Evolutionary conservation across 345 rosid species (phyloP), one percentile per base, ranked within the genome.

Genomic region (Raphanus sativus): DNA sequence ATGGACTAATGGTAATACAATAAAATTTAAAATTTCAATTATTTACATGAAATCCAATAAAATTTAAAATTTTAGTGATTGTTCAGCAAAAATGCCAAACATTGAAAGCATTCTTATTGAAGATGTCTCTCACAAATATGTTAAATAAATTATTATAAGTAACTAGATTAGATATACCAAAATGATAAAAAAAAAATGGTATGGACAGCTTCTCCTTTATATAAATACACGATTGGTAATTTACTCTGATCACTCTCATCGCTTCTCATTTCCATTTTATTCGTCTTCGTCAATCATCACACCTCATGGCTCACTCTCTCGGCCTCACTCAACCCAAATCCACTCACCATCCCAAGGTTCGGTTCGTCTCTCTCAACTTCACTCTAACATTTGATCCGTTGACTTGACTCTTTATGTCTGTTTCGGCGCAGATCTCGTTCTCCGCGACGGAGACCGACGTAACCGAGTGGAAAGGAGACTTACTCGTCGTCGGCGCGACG

Each of bases 391-490:
- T 34, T 34, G 7, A 8, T 32, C 63, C 48, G 59, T 34, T 56
- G 50, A 40, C 5, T 61, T 17, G 17, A 26, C 15, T 1, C 30
- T 42, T 6, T 7, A 0, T 36, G 11, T 45, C 12, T 59, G 3
- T 28, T 4, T 67, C 8, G 68, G 30, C 52, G 59, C 48, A 94
- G 96, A 87, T 94, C 81, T 81, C 90, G 34, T 92, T 95, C 75
- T 32, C 91, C 17, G 94, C 97, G 0, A 91, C 89, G 80, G 97
- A 92, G 74, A 77, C 84, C 77, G 93, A 87, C 61, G 89, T 79
- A 29, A 84, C 68, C 26, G 93, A 87, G 76, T 95, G 99, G 99
- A 89, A 91, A 80, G 98, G 99, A 40, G 98, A 95, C 73, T 76
- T 95, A 28, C 90, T 92, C 61, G 83, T 86, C 1, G 96, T 95